Evolutionary conservation across 1,284 basidiomycete species (phyloP), one percentile per base, ranked within the genome.

Genomic region (Ustilago trichophora): DNA sequence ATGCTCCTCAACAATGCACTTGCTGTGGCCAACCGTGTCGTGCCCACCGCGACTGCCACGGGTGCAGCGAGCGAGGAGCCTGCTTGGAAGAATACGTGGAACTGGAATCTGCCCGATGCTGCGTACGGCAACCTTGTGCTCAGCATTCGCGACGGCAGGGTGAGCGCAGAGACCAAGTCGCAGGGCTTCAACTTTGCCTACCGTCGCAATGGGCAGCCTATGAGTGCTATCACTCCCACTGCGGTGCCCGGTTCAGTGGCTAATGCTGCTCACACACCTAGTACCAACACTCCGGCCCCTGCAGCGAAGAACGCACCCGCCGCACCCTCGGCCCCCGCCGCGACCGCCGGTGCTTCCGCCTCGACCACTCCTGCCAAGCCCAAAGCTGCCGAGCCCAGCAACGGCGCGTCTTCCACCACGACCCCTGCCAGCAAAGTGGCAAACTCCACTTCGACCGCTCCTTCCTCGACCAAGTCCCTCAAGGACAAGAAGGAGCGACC

Each of bases 131-230:
- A 88, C 15, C 86, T 98, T 34, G 84, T 97, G 1, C 84, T 99
- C 40, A 92, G 95, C 69, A 85, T 98, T 74, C 89, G 89, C 70
- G 93, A 97, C 62, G 93, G 94, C 2, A 86, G 95, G 36, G 88
- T 99, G 36, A 92, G 91, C 59, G 90, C 91, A 0, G 94, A 98
- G 82, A 86, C 93, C 71, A 93, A 91, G 82, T 91, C 90, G 75
- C 91, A 94, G 85, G 95, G 93, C 89, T 75, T 98, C 85, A 98
- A 97, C 84, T 98, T 94, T 79, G 91, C 92, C 0, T 94, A 93
- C 80, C 89, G 93, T 55, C 87, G 90, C 52, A 88, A 46, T 38
- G 65, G 57, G 12, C 52, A 60, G 45, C 59, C 68, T 10, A 56
- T 65, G 59, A 50, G 40, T 35, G 57, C 68, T 12, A 60, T 58